Evolutionary conservation across 2,329 filamentous ascomycete genomes (phyloP).

Genomic region (Aspergillus fructus): DNA sequence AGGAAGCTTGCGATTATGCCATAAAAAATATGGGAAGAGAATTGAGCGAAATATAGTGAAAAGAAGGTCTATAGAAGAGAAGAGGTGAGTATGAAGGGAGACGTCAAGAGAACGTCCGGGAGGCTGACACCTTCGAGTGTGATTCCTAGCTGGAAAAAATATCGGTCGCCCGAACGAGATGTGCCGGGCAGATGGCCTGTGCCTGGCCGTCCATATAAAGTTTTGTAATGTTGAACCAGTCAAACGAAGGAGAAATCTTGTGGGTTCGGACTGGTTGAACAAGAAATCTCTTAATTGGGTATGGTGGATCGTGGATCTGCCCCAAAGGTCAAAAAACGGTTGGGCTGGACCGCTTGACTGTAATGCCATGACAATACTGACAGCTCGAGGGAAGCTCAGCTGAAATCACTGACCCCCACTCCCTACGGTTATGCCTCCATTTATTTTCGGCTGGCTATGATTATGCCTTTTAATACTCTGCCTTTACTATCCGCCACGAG

Average conservation of each 20-base stretch:
- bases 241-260: slow-evolving; percentile 18
- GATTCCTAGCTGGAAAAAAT: slow-evolving; percentile 12
- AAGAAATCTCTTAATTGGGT: slow-evolving; percentile 30
- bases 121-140: slow-evolving; percentile 1
- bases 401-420: no score
- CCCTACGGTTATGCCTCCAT: no score
- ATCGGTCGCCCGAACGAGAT: slow-evolving; percentile 9
- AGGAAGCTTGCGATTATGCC: not conserved
- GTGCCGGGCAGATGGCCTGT: not conserved
- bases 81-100: slow-evolving; percentile 1
- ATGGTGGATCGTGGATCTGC: slow-evolving; percentile 30
- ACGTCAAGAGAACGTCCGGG: not conserved
- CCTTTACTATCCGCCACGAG: no score
- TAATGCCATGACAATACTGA: slow-evolving; percentile 21
- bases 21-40: slow-evolving; percentile 3
- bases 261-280: slow-evolving; percentile 32
- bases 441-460: no score
- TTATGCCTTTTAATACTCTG: no score
- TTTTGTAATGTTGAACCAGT: slow-evolving; percentile 30
- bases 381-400: not conserved
- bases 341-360: slow-evolving; percentile 28
- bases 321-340: slow-evolving; percentile 38
- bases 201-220: slow-evolving; percentile 7
- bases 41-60: slow-evolving; percentile 8
- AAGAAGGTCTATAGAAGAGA: slow-evolving; percentile 12